A percentile compares a stretch with the other conserved stretches of the same genome.
These are phyloP conservation scores for Rubia yunnanensis DNA, from an alignment of 257 asterid genomes.

Conservation along the genomic window DNA sequence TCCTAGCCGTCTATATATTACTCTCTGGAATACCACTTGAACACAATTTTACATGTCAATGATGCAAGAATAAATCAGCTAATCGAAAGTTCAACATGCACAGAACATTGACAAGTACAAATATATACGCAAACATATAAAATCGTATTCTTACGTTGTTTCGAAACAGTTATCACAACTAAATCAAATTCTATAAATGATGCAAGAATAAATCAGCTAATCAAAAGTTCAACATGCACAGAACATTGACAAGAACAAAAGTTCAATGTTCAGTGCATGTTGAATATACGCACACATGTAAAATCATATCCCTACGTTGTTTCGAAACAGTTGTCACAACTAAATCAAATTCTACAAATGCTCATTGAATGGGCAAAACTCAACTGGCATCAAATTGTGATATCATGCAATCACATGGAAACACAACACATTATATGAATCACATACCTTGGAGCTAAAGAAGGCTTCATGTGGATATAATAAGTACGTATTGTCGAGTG, in stretches of 20 bases:
- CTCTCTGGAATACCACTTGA: not conserved
- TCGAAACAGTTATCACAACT: not conserved
- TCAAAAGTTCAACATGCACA: not conserved
- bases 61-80: not conserved
- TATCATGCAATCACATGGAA: not conserved
- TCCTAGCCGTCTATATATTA: not conserved
- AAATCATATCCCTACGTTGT: not conserved
- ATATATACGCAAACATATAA: not conserved
- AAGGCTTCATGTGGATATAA: slow-evolving; percentile 92
- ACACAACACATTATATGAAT: not conserved
- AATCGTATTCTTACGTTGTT: not conserved
- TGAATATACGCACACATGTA: not conserved
- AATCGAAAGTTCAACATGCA: not conserved
- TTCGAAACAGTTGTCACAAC: not conserved
- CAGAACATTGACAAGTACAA: not conserved
- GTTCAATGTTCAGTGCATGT: too few species aligned
- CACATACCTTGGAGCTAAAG: slow-evolving; percentile 92
- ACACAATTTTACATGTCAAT: not conserved
- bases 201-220: not conserved
- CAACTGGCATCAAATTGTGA: not conserved
- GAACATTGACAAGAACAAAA: too few species aligned
- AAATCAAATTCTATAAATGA: not conserved
- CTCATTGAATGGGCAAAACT: not conserved
- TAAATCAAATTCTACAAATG: too few species aligned
- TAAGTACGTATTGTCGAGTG: slow-evolving; percentile 86